phyloP scores from a whole-genome alignment of 2,329 filamentous ascomycete genomes.

The Colletotrichum orchidophilum region DNA sequence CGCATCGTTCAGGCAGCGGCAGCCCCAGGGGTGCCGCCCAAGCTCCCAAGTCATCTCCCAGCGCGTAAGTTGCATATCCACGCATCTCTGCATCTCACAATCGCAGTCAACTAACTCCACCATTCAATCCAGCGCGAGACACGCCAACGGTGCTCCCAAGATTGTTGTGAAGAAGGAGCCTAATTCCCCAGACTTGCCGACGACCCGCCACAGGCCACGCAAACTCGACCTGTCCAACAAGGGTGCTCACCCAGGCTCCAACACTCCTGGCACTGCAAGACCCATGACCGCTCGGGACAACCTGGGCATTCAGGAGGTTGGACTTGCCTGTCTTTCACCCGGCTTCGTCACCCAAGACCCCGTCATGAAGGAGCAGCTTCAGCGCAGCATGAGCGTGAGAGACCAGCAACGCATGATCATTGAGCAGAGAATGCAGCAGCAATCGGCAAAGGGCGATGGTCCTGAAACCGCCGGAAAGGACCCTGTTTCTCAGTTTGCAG shows the following conservation, averaged over 20 bases:
- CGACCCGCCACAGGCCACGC: conserved; percentile 77
- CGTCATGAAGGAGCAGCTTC: conserved; percentile 94
- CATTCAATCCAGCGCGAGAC: conserved; percentile 54
- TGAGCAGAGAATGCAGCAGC: conserved; percentile 88
- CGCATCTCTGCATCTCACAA: conserved; percentile 18
- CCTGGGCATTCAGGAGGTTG: conserved; percentile 89
- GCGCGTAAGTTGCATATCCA: conserved; percentile 59
- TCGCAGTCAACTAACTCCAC: conserved; percentile 9
- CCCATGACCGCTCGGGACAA: conserved; percentile 83
- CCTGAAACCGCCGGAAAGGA: conserved; percentile 63
- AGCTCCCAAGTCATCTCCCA: conserved; percentile 63
- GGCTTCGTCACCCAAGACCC: conserved; percentile 97
- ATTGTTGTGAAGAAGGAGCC: conserved; percentile 98
- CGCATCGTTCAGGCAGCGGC: conserved; percentile 61
- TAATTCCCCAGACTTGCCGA: conserved; percentile 81
- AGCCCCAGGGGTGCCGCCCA: conserved; percentile 58
- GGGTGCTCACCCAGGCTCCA: conserved; percentile 60
- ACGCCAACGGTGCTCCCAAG: conserved; percentile 70
- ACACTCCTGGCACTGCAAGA: conserved; percentile 69
- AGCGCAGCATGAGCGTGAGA: conserved; percentile 90
- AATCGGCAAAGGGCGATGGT: conserved; percentile 80
- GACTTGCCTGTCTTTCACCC: conserved; percentile 91
- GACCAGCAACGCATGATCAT: conserved; percentile 97
- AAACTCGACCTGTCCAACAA: conserved; percentile 79
- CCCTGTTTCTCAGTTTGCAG: conserved; percentile 58